These are phyloP conservation scores for Heterobasidion irregulare DNA, from an alignment of 1,284 basidiomycete species.

Conservation along the genomic window DNA sequence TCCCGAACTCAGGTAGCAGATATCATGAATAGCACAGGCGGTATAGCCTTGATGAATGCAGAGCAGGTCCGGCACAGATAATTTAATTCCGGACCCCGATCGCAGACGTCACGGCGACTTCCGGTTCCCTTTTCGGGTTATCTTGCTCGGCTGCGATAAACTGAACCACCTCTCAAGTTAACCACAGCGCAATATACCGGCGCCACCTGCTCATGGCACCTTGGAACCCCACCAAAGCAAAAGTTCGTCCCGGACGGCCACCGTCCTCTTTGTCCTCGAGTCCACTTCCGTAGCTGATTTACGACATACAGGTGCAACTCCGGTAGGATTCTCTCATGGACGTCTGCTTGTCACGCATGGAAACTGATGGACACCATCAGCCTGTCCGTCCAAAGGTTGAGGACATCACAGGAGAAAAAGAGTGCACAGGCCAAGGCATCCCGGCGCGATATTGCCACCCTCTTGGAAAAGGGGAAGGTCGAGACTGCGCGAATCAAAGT, in stretches of 20 bases:
- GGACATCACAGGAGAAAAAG: slow-evolving; percentile 90
- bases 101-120: no score
- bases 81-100: no score
- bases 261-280: no score
- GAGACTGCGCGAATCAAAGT: slow-evolving; percentile 83
- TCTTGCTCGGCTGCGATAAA: no score
- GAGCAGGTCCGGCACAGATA: no score
- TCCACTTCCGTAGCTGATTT: neutral
- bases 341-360: neutral
- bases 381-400: slow-evolving; percentile 84
- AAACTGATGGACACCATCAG: slow-evolving; percentile 29
- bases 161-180: no score
- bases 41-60: no score
- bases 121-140: neutral
- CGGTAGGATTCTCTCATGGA: slow-evolving; percentile 32
- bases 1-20: no score
- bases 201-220: neutral
- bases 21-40: no score
- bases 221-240: slow-evolving; percentile 69
- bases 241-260: slow-evolving; percentile 28
- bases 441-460: slow-evolving; percentile 70
- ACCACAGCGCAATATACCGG: no score
- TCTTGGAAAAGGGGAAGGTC: slow-evolving; percentile 72
- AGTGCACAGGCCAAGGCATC: slow-evolving; percentile 83
- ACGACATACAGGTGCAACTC: slow-evolving; percentile 47